Evolutionary conservation across 23 red algal genomes (phyloP).

Genomic region (Cyanidium caldarium): DNA sequence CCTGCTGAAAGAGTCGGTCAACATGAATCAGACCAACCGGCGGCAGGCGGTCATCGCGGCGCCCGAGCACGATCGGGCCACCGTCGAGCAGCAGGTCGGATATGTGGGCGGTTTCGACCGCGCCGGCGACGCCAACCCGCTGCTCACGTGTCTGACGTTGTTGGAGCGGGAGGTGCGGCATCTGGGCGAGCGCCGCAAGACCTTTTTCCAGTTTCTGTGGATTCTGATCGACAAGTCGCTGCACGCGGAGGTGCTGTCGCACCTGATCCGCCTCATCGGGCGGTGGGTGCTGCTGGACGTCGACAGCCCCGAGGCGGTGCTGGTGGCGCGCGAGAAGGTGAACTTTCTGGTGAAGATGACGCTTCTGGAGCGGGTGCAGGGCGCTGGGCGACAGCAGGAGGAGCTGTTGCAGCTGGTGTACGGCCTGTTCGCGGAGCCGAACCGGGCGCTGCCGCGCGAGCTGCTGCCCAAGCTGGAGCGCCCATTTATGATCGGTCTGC

Average conservation of each 20-base stretch:
- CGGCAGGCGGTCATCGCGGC: neutral
- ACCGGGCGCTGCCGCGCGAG: constrained; percentile 12
- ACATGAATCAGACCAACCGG: neutral
- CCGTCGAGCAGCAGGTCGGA: neutral
- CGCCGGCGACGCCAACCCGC: constrained; percentile 14
- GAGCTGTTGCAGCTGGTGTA: constrained; percentile 35
- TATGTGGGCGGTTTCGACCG: neutral
- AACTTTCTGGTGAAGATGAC: constrained; percentile 43
- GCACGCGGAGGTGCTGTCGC: constrained; percentile 23
- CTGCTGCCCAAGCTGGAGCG: constrained; percentile 47
- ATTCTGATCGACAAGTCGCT: constrained; percentile 31
- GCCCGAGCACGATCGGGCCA: neutral
- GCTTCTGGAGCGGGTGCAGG: constrained; percentile 29
- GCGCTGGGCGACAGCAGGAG: constrained; percentile 12
- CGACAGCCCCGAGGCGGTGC: constrained; percentile 10
- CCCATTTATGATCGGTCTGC: constrained; percentile 52
- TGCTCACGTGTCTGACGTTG: constrained; percentile 28
- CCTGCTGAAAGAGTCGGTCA: neutral
- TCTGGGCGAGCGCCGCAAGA: constrained; percentile 14
- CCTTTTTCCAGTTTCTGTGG: constrained; percentile 20
- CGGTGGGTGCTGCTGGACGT: constrained; percentile 17
- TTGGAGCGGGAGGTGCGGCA: constrained; percentile 18
- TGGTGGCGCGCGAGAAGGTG: constrained; percentile 47
- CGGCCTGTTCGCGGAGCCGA: constrained; percentile 20
- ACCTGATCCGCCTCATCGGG: constrained; percentile 32